Evolutionary conservation across 2,329 filamentous ascomycete genomes (phyloP).

Genomic region (Phaeophleospora eucalypticola): DNA sequence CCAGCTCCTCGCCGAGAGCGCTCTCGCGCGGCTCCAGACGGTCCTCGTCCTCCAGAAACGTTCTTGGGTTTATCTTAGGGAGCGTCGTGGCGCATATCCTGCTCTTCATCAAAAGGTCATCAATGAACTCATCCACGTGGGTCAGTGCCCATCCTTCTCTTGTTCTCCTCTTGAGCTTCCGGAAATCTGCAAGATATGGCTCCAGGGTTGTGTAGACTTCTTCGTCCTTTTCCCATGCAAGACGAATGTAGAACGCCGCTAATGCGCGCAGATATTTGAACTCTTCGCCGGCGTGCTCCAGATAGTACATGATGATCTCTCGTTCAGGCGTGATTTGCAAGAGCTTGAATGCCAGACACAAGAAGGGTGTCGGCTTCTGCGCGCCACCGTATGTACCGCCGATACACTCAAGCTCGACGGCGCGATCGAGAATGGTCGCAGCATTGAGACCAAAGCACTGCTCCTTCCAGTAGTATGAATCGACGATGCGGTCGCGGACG

Average conservation of each 20-base stretch:
- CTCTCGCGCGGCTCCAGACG: slow-evolving; percentile 80
- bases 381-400: slow-evolving; percentile 81
- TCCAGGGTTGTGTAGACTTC: slow-evolving; percentile 79
- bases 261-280: slow-evolving; percentile 81
- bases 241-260: slow-evolving; percentile 85
- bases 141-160: slow-evolving; percentile 72
- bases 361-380: slow-evolving; percentile 85
- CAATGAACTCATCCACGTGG: slow-evolving; percentile 86
- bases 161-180: slow-evolving; percentile 76
- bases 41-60: slow-evolving; percentile 83
- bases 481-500: slow-evolving; percentile 89
- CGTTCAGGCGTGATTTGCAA: slow-evolving; percentile 80
- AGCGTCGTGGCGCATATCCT: slow-evolving; percentile 86
- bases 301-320: slow-evolving; percentile 73
- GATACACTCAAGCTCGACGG: slow-evolving; percentile 76
- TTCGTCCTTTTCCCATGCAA: slow-evolving; percentile 78
- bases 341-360: slow-evolving; percentile 92
- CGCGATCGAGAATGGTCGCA: slow-evolving; percentile 77
- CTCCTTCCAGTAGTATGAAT: slow-evolving; percentile 97
- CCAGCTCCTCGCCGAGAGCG: slow-evolving; percentile 70
- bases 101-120: slow-evolving; percentile 84
- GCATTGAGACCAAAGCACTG: slow-evolving; percentile 94
- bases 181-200: slow-evolving; percentile 72
- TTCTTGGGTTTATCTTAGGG: slow-evolving; percentile 82
- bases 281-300: slow-evolving; percentile 67